A percentile compares a stretch with the other conserved stretches of the same genome.
Evolutionary conservation across 1,284 basidiomycete genomes (phyloP).

Genomic region (Trametes hirsuta): DNA sequence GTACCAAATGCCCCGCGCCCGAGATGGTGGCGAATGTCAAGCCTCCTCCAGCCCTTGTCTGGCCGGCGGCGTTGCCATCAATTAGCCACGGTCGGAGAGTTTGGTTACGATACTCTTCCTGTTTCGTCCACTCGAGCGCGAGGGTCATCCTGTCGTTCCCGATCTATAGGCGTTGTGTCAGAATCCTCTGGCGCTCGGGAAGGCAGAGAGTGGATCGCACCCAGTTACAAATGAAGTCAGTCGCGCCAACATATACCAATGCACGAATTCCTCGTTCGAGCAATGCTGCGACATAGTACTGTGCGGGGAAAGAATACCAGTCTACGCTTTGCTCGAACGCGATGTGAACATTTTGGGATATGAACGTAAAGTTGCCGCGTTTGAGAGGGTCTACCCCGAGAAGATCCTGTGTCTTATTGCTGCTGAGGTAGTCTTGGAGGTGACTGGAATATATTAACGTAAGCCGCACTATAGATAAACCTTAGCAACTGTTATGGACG

Average conservation of each 20-base stretch:
- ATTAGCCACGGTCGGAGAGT: slow-evolving; percentile 57
- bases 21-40: slow-evolving; percentile 66
- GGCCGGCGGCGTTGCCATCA: slow-evolving; percentile 55
- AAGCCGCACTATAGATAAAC: not conserved
- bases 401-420: slow-evolving; percentile 49
- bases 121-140: slow-evolving; percentile 62
- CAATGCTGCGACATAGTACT: slow-evolving; percentile 65
- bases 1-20: slow-evolving; percentile 69
- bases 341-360: slow-evolving; percentile 43
- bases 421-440: slow-evolving; percentile 58
- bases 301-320: slow-evolving; percentile 48
- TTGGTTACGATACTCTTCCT: slow-evolving; percentile 49
- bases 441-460: slow-evolving; percentile 38
- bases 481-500: not conserved
- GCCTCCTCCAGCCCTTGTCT: slow-evolving; percentile 57
- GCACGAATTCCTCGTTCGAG: slow-evolving; percentile 76
- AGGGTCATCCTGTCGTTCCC: slow-evolving; percentile 70
- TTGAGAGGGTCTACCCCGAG: slow-evolving; percentile 62
- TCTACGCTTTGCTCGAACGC: slow-evolving; percentile 43
- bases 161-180: not conserved
- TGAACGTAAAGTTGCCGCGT: slow-evolving; percentile 50
- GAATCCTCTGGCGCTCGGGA: not conserved
- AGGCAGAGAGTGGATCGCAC: slow-evolving; percentile 33
- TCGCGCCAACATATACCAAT: slow-evolving; percentile 75
- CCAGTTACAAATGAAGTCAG: slow-evolving; percentile 80